Evolutionary conservation across 495 filamentous ascomycete genomes (phyloP).

Genomic region (Hypomontagnella submonticulosa): DNA sequence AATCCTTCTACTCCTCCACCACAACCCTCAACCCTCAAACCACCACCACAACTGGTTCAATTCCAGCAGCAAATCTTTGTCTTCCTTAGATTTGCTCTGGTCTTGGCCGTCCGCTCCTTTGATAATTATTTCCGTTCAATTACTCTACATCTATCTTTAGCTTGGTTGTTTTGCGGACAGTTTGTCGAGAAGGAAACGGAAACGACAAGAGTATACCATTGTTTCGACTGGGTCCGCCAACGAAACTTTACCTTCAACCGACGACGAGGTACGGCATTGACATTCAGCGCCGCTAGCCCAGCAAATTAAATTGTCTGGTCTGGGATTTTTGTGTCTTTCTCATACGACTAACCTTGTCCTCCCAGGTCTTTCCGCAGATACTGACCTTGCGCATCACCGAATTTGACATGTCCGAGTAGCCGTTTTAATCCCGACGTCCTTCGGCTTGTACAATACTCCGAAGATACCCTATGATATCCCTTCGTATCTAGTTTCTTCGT

Average conservation of each 20-base stretch:
- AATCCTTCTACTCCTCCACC: slow-evolving; percentile 53
- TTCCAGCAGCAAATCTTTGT: slow-evolving; percentile 59
- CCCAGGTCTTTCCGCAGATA: slow-evolving; percentile 21
- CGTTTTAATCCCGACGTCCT: slow-evolving; percentile 24
- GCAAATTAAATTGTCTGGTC: not conserved
- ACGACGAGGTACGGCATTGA: slow-evolving; percentile 32
- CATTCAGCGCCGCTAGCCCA: not conserved
- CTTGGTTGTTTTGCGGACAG: slow-evolving; percentile 37
- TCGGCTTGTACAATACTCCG: slow-evolving; percentile 16
- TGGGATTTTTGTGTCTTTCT: not conserved
- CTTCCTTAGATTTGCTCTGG: slow-evolving; percentile 58
- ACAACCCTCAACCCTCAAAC: slow-evolving; percentile 37
- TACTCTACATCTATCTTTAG: slow-evolving; percentile 47
- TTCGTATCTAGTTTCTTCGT: slow-evolving; percentile 50
- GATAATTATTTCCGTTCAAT: slow-evolving; percentile 45
- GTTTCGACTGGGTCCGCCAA: slow-evolving; percentile 19
- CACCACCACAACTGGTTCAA: slow-evolving; percentile 51
- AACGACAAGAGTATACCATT: slow-evolving; percentile 22
- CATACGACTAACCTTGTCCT: slow-evolving; percentile 21
- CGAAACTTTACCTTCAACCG: slow-evolving; percentile 18
- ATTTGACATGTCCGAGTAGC: slow-evolving; percentile 38
- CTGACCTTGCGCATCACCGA: slow-evolving; percentile 27
- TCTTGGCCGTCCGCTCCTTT: slow-evolving; percentile 67
- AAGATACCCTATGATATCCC: slow-evolving; percentile 54
- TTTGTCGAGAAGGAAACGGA: slow-evolving; percentile 21